Base-by-base conservation (phyloP, 345 rosid genomes). In the Clarkia xantiana region DNA sequence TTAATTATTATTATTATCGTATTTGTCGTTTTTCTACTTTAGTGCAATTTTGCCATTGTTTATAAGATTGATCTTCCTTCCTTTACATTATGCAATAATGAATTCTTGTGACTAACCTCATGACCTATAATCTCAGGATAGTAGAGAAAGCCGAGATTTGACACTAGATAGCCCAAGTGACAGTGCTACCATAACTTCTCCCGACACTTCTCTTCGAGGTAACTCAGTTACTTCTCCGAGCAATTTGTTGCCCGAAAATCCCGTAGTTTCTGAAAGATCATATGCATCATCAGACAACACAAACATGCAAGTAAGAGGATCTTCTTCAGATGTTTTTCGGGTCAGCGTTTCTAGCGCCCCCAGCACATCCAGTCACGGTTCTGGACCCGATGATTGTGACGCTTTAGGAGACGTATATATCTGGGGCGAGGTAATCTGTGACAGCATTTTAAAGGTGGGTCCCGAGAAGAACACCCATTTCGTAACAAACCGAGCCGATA, bases 261-360 rank as follows among this genome's bases (percentile, higher is more conserved):
- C 82, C 60, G 62, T 70, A 53, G 64, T 71, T 63, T 73, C 80
- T 73, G 94, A 81, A 62, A 68, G 69, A 52, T 78, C 86, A 81
- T 85, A 86, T 91, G 94, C 72, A 81, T 79, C 81, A 67, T 81
- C 74, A 62, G 86, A 77, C 49, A 75, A 72, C 65, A 65, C 76
- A 66, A 81, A 76, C 63, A 91, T 91, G 98, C 84, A 75, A 71
- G 85, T 63, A 57, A 85, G 78, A 67, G 88, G 84, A 54, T 64
- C 93, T 50, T 76, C 72, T 64, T 81, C 98, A 63, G 98, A 91
- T 52, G 81, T 73, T 68, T 73, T 86, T 67, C 86, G 98, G 53
- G 94, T 79, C 71, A 91, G 98, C 73, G 93, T 91, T 60, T 91
- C 98, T 47, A 86, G 98, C 57, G 85, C 69, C 18, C 98, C 84